These are phyloP conservation scores for Microdochium bolleyi DNA, from an alignment of 2,329 filamentous ascomycete genomes.

Conservation along the genomic window DNA sequence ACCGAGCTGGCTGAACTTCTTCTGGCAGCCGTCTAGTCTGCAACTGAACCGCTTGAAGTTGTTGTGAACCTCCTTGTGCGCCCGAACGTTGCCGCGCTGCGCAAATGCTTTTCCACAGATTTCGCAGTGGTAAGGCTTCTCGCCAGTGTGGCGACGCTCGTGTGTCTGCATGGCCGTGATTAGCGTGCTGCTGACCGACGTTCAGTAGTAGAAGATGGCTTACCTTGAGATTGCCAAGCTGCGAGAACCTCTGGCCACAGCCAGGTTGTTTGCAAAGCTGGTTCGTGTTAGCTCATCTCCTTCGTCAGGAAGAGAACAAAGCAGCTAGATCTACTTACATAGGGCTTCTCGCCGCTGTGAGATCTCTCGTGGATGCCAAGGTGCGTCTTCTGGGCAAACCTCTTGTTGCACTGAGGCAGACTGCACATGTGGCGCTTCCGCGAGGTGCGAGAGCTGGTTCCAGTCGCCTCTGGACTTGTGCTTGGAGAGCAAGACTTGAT, in stretches of 20 bases:
- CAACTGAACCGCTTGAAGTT: conserved; percentile 74
- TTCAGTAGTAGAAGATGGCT: conserved; percentile 10
- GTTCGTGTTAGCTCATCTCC: conserved; percentile 4
- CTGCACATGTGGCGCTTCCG: conserved; percentile 68
- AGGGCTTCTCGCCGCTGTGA: conserved; percentile 87
- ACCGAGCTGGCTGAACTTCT: conserved; percentile 82
- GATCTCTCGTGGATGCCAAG: conserved; percentile 81
- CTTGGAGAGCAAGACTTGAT: conserved; percentile 7
- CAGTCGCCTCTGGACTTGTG: not conserved
- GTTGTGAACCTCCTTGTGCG: conserved; percentile 75
- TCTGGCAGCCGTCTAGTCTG: conserved; percentile 74
- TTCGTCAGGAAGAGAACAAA: not conserved
- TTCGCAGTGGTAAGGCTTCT: conserved; percentile 75
- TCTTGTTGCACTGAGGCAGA: conserved; percentile 67
- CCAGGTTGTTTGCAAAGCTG: conserved; percentile 61
- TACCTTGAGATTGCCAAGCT: conserved; percentile 85
- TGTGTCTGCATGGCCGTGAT: conserved; percentile 54
- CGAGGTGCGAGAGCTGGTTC: conserved; percentile 1
- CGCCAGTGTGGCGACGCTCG: conserved; percentile 77
- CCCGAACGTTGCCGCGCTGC: conserved; percentile 76
- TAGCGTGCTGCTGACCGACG: conserved; percentile 1
- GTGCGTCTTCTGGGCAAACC: conserved; percentile 87
- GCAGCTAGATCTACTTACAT: conserved; percentile 47
- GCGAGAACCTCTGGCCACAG: conserved; percentile 78
- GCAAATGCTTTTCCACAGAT: conserved; percentile 77